Percentiles rank a stretch among this genome's conserved stretches.
Evolutionary conservation across 2,329 filamentous ascomycete genomes (phyloP).

Genomic region (Microsporum canis): DNA sequence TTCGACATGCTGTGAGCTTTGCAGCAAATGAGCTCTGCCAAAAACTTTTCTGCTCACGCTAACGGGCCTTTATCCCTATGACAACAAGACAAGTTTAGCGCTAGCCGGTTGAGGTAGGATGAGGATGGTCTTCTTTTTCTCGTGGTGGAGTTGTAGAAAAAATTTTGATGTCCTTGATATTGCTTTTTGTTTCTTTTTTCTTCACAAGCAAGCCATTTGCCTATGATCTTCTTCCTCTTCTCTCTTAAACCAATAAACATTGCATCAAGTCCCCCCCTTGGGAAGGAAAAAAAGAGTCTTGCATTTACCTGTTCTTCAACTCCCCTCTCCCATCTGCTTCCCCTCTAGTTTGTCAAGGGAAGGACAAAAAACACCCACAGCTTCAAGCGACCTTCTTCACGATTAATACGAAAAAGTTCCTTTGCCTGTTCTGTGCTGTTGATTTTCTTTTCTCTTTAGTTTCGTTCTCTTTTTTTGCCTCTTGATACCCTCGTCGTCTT

Average conservation of each 20-base stretch:
- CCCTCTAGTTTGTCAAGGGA: slow-evolving; percentile 2
- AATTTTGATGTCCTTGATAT: background rate
- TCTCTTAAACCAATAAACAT: background rate
- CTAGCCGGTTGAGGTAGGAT: background rate
- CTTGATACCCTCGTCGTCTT: slow-evolving; percentile 3
- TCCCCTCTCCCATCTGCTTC: background rate
- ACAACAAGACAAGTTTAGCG: background rate
- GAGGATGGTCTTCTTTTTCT: background rate
- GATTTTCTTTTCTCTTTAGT: background rate
- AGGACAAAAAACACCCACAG: background rate
- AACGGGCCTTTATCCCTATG: background rate
- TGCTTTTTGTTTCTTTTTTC: background rate
- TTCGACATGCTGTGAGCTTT: background rate
- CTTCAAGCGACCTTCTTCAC: background rate
- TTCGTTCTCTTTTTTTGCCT: background rate
- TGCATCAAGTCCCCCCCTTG: background rate
- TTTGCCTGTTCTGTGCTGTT: background rate
- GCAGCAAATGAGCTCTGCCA: slow-evolving; percentile 2
- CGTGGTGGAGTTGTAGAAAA: background rate
- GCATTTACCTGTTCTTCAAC: background rate
- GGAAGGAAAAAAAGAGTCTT: background rate
- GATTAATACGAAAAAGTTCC: background rate
- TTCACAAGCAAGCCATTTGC: background rate
- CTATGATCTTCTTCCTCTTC: background rate
- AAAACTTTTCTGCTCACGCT: background rate